These are phyloP conservation scores for Diaporthe citri DNA, from an alignment of 2,329 filamentous ascomycete species.

Conservation along the genomic window DNA sequence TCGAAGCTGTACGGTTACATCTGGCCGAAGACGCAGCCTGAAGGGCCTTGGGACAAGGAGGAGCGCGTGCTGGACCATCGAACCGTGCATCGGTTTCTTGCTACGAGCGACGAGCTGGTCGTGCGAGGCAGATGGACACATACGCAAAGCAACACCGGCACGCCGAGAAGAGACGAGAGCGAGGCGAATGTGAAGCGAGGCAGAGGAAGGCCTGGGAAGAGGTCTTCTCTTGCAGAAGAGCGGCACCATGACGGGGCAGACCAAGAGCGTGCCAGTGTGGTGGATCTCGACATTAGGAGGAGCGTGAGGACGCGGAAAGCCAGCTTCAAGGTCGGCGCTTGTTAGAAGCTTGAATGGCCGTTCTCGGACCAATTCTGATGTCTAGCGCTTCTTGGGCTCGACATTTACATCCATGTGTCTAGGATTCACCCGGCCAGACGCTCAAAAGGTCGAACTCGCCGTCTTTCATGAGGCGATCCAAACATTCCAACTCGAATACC, in stretches of 20 bases:
- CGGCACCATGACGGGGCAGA: not conserved
- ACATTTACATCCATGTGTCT: not conserved
- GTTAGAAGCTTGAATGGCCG: not conserved
- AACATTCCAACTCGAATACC: not conserved
- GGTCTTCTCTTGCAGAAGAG: not conserved
- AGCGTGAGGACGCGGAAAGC: constrained; percentile 34
- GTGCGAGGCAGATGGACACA: constrained; percentile 56
- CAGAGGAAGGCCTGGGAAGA: constrained; percentile 2
- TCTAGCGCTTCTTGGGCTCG: not conserved
- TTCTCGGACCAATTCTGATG: not conserved
- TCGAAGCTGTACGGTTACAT: constrained; percentile 94
- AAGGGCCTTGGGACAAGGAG: constrained; percentile 79
- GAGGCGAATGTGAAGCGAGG: constrained; percentile 15
- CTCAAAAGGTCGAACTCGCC: not conserved
- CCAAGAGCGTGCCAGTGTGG: not conserved
- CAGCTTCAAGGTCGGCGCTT: constrained; percentile 31
- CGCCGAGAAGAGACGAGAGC: constrained; percentile 22
- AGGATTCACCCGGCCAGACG: no score
- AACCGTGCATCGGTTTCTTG: constrained; percentile 86
- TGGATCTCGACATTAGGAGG: constrained; percentile 30
- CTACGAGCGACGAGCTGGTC: constrained; percentile 74
- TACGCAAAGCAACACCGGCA: constrained; percentile 29
- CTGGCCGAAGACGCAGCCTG: constrained; percentile 94
- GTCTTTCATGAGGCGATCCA: not conserved
- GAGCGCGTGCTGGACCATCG: constrained; percentile 84